Evolutionary conservation across 176 grass and related monocot species (phyloP), one percentile per base, ranked within the genome.

Genomic region (Musa troglodytarum): DNA sequence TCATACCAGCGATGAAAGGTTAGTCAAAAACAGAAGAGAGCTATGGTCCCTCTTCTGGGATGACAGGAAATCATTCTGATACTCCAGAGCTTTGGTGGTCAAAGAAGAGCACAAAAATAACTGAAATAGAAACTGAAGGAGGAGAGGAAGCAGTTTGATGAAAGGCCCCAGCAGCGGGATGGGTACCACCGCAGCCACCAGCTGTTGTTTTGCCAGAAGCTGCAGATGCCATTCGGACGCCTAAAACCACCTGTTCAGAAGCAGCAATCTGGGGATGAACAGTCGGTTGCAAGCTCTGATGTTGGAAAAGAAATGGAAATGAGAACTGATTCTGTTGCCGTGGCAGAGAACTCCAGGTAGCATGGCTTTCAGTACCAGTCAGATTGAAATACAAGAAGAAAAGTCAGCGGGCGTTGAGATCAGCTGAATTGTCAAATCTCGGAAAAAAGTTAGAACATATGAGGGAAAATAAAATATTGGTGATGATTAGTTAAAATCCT

Each of bases 151-250:
- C 77, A 78, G 70, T 79, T 79, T 17, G 72, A 82, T 16, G 86
- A 80, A 16, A 56, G 76, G 0, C 57, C 75, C 0, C 82, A 82
- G 68, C 86, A 82, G 76, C 85, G 85, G 11, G 74, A 50, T 96
- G 93, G 93, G 83, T 88, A 13, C 85, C 87, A 9, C 93, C 89
- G 3, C 90, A 91, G 63, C 53, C 86, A 50, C 84, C 90, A 1
- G 26, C 86, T 0, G 83, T 89, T 9, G 81, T 71, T 26, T 80
- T 91, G 86, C 80, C 90, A 13, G 94, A 93, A 81, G 94, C 88
- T 0, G 78, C 75, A 0, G 82, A 82, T 0, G 90, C 88, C 74
- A 98, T 98, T 54, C 76, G 90, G n/a, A 8, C 94, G 90, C 13
- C 80, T 78, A 10, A 92, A 86, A 74, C 68, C 82, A 52, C 61